Evolutionary conservation across 805 yeast genomes (phyloP).

Genomic region (Saccharomyces cerevisiae): DNA sequence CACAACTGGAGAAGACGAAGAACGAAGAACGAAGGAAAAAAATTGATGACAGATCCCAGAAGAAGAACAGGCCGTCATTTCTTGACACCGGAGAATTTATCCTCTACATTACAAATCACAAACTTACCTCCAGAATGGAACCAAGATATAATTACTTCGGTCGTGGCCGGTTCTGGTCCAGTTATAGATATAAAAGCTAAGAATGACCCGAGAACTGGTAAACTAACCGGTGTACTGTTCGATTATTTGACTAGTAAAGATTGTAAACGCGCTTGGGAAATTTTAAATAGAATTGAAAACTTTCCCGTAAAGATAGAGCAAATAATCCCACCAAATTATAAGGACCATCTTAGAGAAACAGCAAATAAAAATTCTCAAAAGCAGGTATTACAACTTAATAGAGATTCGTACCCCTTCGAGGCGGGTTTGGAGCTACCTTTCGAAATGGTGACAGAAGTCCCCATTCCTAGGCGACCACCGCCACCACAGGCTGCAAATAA

Average conservation of each 20-base stretch:
- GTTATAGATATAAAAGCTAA: conserved; percentile 47
- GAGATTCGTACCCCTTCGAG: conserved; percentile 29
- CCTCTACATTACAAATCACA: conserved; percentile 25
- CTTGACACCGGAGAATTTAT: conserved; percentile 26
- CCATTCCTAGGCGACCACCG: conserved; percentile 26
- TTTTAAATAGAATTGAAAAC: conserved; percentile 20
- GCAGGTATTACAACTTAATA: conserved; percentile 14
- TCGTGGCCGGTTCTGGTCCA: conserved; percentile 66
- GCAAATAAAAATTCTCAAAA: conserved; percentile 1
- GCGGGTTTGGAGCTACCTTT: conserved; percentile 27
- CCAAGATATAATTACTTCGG: conserved; percentile 49
- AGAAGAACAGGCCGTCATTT: conserved; percentile 27
- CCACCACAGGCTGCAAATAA: conserved; percentile 1
- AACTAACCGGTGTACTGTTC: conserved; percentile 34
- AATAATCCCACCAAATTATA: conserved; percentile 21
- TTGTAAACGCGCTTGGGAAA: conserved; percentile 22
- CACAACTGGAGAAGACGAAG: not conserved
- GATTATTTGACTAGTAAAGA: conserved; percentile 22
- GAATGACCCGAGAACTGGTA: conserved; percentile 35
- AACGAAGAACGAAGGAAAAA: not conserved
- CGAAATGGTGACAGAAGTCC: conserved; percentile 30
- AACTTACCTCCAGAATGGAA: conserved; percentile 68
- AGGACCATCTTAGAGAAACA: conserved; percentile 6
- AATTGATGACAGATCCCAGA: conserved; percentile 25
- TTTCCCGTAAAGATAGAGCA: conserved; percentile 24